Conservation (phyloP, 2,329 filamentous ascomycete species). For the Rugonectria rugulosa region DNA sequence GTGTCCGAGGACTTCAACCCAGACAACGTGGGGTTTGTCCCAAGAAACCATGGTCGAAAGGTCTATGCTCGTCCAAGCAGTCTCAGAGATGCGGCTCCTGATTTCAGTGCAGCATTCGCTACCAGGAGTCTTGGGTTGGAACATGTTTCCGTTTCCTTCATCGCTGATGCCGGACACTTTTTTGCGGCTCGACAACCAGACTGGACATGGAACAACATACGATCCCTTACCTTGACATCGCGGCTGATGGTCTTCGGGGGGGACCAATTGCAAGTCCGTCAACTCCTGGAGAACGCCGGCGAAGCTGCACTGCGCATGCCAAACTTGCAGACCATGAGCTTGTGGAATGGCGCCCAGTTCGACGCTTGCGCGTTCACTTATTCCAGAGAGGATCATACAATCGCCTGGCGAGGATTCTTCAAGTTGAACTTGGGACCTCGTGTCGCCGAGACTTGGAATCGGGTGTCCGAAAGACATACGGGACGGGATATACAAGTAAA, state of each 20-base stretch:
- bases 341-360: constrained; percentile 22
- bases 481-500: not conserved
- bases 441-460: constrained; percentile 1
- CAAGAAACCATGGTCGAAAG: not conserved
- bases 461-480: not conserved
- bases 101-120: constrained; percentile 8
- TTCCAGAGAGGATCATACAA: not conserved
- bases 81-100: constrained; percentile 9
- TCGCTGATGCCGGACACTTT: constrained; percentile 6
- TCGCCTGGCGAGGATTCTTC: constrained; percentile 22
- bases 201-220: constrained; percentile 10
- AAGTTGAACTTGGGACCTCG: not conserved
- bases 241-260: not conserved
- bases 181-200: not conserved
- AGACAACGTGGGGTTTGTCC: constrained; percentile 12
- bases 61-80: not conserved
- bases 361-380: constrained; percentile 23
- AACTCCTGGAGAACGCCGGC: constrained; percentile 10
- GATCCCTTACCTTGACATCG: constrained; percentile 10
- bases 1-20: constrained; percentile 31
- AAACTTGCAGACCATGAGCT: constrained; percentile 9
- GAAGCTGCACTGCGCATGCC: constrained; percentile 11
- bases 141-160: constrained; percentile 8
- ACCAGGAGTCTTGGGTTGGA: constrained; percentile 1
- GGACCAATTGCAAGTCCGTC: not conserved